Conservation (phyloP, 306 rosid species). For the Casuarina cunninghamiana region DNA sequence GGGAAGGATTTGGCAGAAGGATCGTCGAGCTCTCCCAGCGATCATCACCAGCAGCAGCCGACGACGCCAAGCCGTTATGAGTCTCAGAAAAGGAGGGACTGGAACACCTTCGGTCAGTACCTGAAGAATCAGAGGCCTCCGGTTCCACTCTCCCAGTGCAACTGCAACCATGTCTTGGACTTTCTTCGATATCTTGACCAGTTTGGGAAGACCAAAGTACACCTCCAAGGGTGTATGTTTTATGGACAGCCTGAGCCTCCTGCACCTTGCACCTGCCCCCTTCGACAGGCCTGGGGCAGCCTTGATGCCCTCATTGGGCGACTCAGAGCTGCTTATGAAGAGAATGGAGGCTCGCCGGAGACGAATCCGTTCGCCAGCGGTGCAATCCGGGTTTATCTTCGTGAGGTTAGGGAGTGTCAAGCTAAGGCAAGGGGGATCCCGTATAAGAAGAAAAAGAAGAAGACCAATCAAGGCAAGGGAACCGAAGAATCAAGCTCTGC, state of each 20-base stretch:
- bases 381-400: constrained; percentile 76
- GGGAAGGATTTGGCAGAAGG: constrained; percentile 61
- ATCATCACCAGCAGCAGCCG: constrained; percentile 22
- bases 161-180: constrained; percentile 79
- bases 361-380: constrained; percentile 81
- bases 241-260: constrained; percentile 97
- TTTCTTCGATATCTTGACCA: constrained; percentile 86
- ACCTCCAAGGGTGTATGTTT: constrained; percentile 84
- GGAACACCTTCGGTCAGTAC: constrained; percentile 98
- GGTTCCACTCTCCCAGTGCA: constrained; percentile 80
- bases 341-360: constrained; percentile 80
- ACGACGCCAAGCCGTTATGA: constrained; percentile 83
- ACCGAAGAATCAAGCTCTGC: constrained; percentile 46
- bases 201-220: constrained; percentile 97
- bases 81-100: constrained; percentile 90
- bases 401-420: constrained; percentile 87
- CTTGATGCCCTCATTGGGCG: constrained; percentile 95
- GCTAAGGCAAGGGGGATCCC: constrained; percentile 98
- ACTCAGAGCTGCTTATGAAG: constrained; percentile 95
- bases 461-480: constrained; percentile 39
- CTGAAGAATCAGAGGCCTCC: constrained; percentile 84
- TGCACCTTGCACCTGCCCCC: constrained; percentile 89
- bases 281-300: constrained; percentile 95
- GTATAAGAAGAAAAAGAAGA: constrained; percentile 94
- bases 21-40: constrained; percentile 45